Evolutionary conservation across 768 basidiomycete genomes (phyloP), one percentile per base, ranked within the genome.

Genomic region (Albatrellus ellisii): DNA sequence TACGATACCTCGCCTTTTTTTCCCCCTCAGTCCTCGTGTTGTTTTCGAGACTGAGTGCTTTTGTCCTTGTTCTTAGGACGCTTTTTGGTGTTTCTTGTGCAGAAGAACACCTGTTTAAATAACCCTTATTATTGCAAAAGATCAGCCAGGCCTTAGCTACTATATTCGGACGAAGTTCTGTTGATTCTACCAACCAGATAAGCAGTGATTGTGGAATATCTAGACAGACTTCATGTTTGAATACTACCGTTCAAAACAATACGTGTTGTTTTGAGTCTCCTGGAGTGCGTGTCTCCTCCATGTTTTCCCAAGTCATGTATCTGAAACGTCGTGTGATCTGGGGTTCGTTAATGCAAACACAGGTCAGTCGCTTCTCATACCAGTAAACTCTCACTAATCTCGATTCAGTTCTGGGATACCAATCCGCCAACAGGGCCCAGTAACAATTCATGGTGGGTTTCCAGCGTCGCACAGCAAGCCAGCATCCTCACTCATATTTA

Each of bases 341-440:
- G 78, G 81, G 79, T 31, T 59, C 75, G 36, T 48, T 81, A 24
- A 52, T 78, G 46, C 77, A 79, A 46, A 68, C 70, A 1, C 73
- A 73, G 61, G 68, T 67, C 52, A 36, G 50, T 22, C 33, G 41
- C 8, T 28, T 34, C 20, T 18, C 27, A 2, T 2, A 4, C 26
- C 25, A 11, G 39, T 29, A 41, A 26, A 32, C 27, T 17, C n/a
- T n/a, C n/a, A n/a, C n/a, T n/a, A n/a, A n/a, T n/a, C n/a, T n/a
- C 15, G 12, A 10, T 6, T n/a, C 56, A 80, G 75, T 80, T 84
- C 59, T 85, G 82, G 80, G 79, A 84, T 47, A 78, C 74, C 2
- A 51, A 73, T 36, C 73, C 77, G 0, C 56, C 69, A 3, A 75
- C 72, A n/a, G 80, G 82, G 9, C 82, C 82, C 6, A 56, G 54